phyloP scores from a whole-genome alignment of 2,329 filamentous ascomycete species.

The Monilinia laxa region DNA sequence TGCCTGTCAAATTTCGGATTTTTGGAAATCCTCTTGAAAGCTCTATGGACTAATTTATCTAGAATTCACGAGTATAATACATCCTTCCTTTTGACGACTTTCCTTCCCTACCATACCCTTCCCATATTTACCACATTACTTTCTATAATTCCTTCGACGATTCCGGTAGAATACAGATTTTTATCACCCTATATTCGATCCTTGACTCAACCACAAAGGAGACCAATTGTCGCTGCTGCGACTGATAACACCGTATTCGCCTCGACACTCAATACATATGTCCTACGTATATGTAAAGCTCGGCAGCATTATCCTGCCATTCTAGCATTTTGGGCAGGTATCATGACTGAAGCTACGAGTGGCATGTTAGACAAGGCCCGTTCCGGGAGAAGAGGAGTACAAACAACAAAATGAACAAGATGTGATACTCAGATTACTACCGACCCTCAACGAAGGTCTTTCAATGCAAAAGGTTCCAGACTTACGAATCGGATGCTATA shows the following conservation, averaged over 20 bases:
- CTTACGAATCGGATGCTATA: slow-evolving; percentile 83
- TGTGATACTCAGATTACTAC: slow-evolving; percentile 66
- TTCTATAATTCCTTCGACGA: slow-evolving; percentile 75
- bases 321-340: slow-evolving; percentile 85
- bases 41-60: slow-evolving; percentile 18
- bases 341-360: slow-evolving; percentile 82
- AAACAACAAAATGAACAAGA: slow-evolving; percentile 82
- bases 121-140: slow-evolving; percentile 83
- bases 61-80: slow-evolving; percentile 94
- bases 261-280: slow-evolving; percentile 72
- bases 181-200: slow-evolving; percentile 82
- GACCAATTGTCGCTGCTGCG: slow-evolving; percentile 80
- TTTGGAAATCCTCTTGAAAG: background rate
- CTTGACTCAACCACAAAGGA: slow-evolving; percentile 71
- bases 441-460: slow-evolving; percentile 73
- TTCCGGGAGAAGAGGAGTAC: slow-evolving; percentile 73
- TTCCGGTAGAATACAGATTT: slow-evolving; percentile 78
- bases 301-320: slow-evolving; percentile 74
- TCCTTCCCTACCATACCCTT: slow-evolving; percentile 87
- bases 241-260: slow-evolving; percentile 77
- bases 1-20: slow-evolving; percentile 32
- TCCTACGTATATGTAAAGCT: slow-evolving; percentile 69
- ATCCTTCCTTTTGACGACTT: slow-evolving; percentile 72
- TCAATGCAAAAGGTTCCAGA: slow-evolving; percentile 73
- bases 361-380: slow-evolving; percentile 75